phyloP scores from a whole-genome alignment of 108 stramenopile species.

The Fragilariopsis cylindrus region DNA sequence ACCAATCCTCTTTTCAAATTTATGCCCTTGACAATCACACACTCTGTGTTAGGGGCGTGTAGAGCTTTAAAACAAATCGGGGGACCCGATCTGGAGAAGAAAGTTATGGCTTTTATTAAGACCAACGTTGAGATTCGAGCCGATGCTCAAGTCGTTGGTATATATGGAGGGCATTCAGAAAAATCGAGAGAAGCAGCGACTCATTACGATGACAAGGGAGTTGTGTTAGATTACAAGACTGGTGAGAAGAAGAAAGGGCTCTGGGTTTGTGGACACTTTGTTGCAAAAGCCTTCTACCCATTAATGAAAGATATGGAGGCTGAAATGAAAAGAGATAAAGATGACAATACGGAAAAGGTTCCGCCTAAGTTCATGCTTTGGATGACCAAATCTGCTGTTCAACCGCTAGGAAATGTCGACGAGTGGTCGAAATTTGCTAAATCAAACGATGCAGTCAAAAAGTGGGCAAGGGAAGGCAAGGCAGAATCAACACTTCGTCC shows the following conservation, averaged over 20 bases:
- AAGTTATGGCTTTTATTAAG: neutral
- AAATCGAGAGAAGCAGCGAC: neutral
- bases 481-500: no score
- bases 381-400: constrained; percentile 17
- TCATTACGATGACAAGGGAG: constrained; percentile 6
- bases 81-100: constrained; percentile 1
- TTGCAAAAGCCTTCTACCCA: constrained; percentile 3
- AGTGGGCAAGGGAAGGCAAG: no score
- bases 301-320: constrained; percentile 6
- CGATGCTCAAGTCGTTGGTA: neutral
- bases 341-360: neutral
- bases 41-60: neutral
- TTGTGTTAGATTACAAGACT: neutral
- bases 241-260: constrained; percentile 2
- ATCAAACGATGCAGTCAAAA: no score
- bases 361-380: constrained; percentile 7
- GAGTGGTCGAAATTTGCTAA: neutral
- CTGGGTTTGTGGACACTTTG: constrained; percentile 16
- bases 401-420: neutral
- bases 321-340: neutral
- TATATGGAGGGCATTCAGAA: constrained; percentile 12
- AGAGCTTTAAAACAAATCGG: constrained; percentile 4
- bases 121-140: constrained; percentile 8
- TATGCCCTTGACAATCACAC: no score
- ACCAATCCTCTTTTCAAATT: no score